Percentiles rank a stretch among this genome's conserved stretches.
phyloP scores from a whole-genome alignment of 2,329 filamentous ascomycete genomes.

The Aspergillus sp. region DNA sequence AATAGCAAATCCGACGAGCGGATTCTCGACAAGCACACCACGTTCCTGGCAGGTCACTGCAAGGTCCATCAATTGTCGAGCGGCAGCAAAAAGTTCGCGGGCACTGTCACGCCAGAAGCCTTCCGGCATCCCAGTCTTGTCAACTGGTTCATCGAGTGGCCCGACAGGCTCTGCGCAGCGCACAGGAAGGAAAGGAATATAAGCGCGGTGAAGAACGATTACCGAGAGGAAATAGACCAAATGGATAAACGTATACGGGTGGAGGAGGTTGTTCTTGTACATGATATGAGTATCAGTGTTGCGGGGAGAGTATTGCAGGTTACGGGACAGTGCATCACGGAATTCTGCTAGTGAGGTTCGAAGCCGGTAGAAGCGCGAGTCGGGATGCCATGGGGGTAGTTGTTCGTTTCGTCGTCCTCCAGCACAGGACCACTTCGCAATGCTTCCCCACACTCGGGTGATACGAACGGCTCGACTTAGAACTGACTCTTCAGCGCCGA shows the following conservation, averaged over 20 bases:
- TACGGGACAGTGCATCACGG: conserved; percentile 51
- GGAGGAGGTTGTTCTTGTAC: conserved; percentile 49
- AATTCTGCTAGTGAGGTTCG: conserved; percentile 50
- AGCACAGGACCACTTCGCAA: conserved; percentile 56
- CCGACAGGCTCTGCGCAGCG: conserved; percentile 51
- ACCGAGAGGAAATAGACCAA: conserved; percentile 54
- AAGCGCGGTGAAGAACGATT: conserved; percentile 57
- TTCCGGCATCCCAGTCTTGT: conserved; percentile 45
- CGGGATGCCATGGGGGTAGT: conserved; percentile 54
- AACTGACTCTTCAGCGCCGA: conserved; percentile 54
- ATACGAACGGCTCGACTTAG: conserved; percentile 56
- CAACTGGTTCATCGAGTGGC: conserved; percentile 52
- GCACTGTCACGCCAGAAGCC: conserved; percentile 55
- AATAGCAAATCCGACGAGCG: conserved; percentile 55
- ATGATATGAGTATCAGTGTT: conserved; percentile 58
- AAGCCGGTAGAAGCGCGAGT: conserved; percentile 50
- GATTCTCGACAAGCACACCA: conserved; percentile 54
- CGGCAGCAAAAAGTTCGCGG: conserved; percentile 52
- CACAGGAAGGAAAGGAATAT: conserved; percentile 56
- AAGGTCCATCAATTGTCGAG: conserved; percentile 55
- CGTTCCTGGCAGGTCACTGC: conserved; percentile 52
- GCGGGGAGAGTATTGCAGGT: conserved; percentile 50
- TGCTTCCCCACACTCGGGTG: conserved; percentile 56
- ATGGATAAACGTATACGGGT: conserved; percentile 56
- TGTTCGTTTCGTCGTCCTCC: conserved; percentile 53